These are phyloP conservation scores for Xylaria bambusicola DNA, from an alignment of 495 filamentous ascomycete genomes.

Conservation along the genomic window DNA sequence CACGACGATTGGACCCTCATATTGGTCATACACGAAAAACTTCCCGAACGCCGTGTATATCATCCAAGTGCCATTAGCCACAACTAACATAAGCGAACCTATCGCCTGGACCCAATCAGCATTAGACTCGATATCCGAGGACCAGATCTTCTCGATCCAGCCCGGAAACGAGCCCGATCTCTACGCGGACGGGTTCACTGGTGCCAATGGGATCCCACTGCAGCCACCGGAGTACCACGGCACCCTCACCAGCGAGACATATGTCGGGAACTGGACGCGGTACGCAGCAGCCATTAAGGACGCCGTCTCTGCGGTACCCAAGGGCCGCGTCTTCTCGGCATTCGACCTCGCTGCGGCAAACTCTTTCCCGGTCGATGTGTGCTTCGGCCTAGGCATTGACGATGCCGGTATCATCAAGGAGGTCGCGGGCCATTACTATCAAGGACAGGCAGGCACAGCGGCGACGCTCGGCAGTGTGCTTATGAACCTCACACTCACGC, in stretches of 20 bases:
- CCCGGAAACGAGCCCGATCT: slow-evolving; percentile 34
- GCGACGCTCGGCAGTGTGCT: slow-evolving; percentile 23
- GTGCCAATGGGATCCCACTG: slow-evolving; percentile 27
- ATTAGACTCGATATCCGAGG: slow-evolving; percentile 22
- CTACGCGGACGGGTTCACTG: slow-evolving; percentile 24
- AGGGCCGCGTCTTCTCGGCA: slow-evolving; percentile 28
- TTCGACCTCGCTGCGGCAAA: slow-evolving; percentile 30
- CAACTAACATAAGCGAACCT: slow-evolving; percentile 32
- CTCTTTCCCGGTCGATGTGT: slow-evolving; percentile 27
- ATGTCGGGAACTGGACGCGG: slow-evolving; percentile 32
- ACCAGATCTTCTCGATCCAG: slow-evolving; percentile 34
- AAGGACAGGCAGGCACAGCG: slow-evolving; percentile 26
- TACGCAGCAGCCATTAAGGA: slow-evolving; percentile 27
- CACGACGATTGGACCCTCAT: slow-evolving; percentile 33
- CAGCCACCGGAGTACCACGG: slow-evolving; percentile 33
- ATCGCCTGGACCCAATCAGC: slow-evolving; percentile 31
- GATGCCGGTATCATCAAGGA: slow-evolving; percentile 25
- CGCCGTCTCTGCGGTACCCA: slow-evolving; percentile 16
- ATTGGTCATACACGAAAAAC: slow-evolving; percentile 28
- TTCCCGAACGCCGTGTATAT: slow-evolving; percentile 31
- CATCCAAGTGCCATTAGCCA: slow-evolving; percentile 34
- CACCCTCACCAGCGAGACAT: slow-evolving; percentile 27
- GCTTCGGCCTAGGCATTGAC: slow-evolving; percentile 34
- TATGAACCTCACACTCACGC: slow-evolving; percentile 27
- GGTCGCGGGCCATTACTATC: slow-evolving; percentile 34